Evolutionary conservation across 768 basidiomycete species (phyloP).

Genomic region (Tricholomella constricta): DNA sequence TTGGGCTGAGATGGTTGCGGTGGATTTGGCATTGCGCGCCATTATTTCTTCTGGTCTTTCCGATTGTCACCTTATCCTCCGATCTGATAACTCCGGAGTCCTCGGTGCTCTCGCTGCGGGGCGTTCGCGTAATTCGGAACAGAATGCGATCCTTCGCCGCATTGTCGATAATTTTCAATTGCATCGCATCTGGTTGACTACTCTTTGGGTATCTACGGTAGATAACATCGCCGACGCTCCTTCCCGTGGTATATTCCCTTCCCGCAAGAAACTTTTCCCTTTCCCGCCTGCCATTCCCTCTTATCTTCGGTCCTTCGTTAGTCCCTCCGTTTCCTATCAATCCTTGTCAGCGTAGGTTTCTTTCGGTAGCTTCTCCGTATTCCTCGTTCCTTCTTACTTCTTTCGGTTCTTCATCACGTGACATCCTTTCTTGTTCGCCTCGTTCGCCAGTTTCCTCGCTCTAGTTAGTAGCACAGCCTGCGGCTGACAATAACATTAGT

Average conservation of each 20-base stretch:
- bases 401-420: no score
- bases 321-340: slow-evolving; percentile 9
- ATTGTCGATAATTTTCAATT: slow-evolving; percentile 24
- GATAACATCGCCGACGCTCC: slow-evolving; percentile 15
- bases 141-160: slow-evolving; percentile 27
- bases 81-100: slow-evolving; percentile 39
- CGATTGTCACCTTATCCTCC: slow-evolving; percentile 30
- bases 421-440: no score
- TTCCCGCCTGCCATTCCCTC: background rate
- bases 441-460: no score
- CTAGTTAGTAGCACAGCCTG: no score
- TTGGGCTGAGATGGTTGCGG: slow-evolving; percentile 46
- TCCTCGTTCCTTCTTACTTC: no score
- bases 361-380: no score
- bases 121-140: slow-evolving; percentile 26
- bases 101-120: slow-evolving; percentile 25
- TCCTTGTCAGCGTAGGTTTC: no score
- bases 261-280: background rate
- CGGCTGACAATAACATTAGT: no score
- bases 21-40: slow-evolving; percentile 36
- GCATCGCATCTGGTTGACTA: slow-evolving; percentile 26
- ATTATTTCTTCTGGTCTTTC: slow-evolving; percentile 21
- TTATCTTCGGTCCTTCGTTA: background rate
- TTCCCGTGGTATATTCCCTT: slow-evolving; percentile 20
- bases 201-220: slow-evolving; percentile 24